Evolutionary conservation across 2,329 filamentous ascomycete species (phyloP).

Genomic region (Dothiorella sarmentorum): DNA sequence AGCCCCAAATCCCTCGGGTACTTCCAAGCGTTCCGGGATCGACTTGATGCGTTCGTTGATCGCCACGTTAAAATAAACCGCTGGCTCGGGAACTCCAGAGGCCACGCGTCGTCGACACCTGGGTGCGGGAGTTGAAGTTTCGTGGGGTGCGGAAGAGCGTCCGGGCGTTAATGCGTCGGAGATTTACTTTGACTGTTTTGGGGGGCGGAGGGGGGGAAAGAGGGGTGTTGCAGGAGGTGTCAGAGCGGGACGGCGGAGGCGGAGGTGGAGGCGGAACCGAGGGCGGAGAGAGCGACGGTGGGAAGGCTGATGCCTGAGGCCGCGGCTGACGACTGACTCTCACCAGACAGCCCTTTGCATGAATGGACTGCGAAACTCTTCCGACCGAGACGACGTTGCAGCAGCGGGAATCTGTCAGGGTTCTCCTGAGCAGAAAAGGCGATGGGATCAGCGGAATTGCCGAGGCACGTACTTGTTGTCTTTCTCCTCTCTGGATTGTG

Average conservation of each 20-base stretch:
- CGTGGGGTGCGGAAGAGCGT: background rate
- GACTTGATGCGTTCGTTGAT: background rate
- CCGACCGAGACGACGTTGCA: background rate
- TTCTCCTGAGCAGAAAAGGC: background rate
- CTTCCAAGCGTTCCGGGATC: no score
- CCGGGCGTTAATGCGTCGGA: slow-evolving; percentile 7
- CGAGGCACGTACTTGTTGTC: background rate
- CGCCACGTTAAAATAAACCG: background rate
- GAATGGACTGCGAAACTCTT: background rate
- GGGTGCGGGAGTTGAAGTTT: slow-evolving; percentile 1
- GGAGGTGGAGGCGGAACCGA: background rate
- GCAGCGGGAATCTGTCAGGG: background rate
- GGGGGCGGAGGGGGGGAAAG: background rate
- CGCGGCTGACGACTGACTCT: background rate
- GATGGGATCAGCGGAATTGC: background rate
- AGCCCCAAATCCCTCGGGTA: background rate
- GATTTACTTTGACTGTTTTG: background rate
- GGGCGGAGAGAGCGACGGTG: no score
- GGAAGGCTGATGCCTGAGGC: background rate
- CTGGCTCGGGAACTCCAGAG: background rate
- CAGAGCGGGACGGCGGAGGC: background rate
- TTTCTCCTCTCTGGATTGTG: background rate
- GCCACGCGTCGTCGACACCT: background rate
- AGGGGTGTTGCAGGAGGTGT: background rate
- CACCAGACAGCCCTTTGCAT: background rate